Evolutionary conservation across 805 yeast genomes (phyloP), one percentile per base, ranked within the genome.

Genomic region (Priceomyces melissophilus): DNA sequence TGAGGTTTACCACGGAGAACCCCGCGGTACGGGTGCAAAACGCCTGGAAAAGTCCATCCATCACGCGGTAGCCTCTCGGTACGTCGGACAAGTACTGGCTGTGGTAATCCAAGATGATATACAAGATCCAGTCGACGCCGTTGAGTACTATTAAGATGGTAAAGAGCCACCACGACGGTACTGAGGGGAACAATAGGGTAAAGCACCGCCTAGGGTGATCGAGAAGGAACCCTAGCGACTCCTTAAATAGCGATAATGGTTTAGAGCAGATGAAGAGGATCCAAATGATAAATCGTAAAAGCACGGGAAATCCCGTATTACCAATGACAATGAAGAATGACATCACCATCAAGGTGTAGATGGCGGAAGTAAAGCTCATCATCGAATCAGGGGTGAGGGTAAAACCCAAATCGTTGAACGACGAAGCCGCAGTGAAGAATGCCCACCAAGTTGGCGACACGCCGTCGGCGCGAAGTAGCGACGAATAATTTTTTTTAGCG

Each of bases 121-220:
- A 93, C 28, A 93, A 68, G 7, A 91, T 63, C 68, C 89, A 72
- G 63, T 93, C 99, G 7, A 83, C 75, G 2, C 73, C 76, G 58
- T 91, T 91, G 49, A 93, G 63, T 1, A 73, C 73, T 11, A 89
- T 73, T 45, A 93, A 69, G 13, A 90, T 86, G 42, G 79, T 71
- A 38, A 89, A 71, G 33, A 93, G 70, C 96, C 96, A 89, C 95
- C 96, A 88, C 0, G 99, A 91, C 2, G 98, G 95, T 2, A 82
- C 81, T 3, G 91, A 77, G 0, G 99, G 99, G 53, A 93, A 93
- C 42, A 93, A 68, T 43, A 93, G 65, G 3, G 98, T 89, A 57
- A 91, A 93, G 59, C 99, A 93, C 54, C 99, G 84, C 56, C 99
- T 81, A 1, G 99, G 99, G 60, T 93, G 99, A 47, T 90, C 97